phyloP scores from a whole-genome alignment of 164 flowering plant species.

The Piper longum region DNA sequence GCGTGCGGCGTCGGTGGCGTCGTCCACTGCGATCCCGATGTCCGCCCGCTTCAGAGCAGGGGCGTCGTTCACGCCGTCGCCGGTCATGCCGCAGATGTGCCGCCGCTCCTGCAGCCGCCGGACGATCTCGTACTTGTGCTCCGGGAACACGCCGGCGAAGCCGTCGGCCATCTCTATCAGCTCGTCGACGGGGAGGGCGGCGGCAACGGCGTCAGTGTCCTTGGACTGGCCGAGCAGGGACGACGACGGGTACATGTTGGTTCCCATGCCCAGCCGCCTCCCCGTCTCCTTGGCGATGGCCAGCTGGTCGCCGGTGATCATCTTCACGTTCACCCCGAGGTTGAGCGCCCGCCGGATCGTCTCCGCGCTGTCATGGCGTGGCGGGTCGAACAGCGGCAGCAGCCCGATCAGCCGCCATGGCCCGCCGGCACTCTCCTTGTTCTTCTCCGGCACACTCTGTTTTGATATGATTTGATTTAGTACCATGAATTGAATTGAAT shows the following conservation, averaged over 20 bases:
- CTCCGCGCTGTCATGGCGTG: constrained; percentile 23
- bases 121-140: constrained; percentile 37
- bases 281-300: constrained; percentile 25
- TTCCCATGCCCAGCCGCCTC: constrained; percentile 25
- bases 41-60: constrained; percentile 31
- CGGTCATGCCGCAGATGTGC: constrained; percentile 37
- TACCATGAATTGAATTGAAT: no score
- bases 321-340: constrained; percentile 24
- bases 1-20: constrained; percentile 33
- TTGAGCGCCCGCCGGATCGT: constrained; percentile 18
- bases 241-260: constrained; percentile 27
- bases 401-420: constrained; percentile 23
- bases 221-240: constrained; percentile 22
- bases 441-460: constrained; percentile 21
- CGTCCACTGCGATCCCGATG: constrained; percentile 33
- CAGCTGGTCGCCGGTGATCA: constrained; percentile 25
- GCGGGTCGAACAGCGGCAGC: constrained; percentile 23
- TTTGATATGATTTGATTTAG: no score
- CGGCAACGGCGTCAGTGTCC: constrained; percentile 8
- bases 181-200: constrained; percentile 19
- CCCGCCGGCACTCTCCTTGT: constrained; percentile 19
- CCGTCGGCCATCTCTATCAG: constrained; percentile 27
- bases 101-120: constrained; percentile 28
- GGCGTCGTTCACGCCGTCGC: constrained; percentile 35
- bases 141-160: constrained; percentile 29